Conservation (phyloP, 495 filamentous ascomycete genomes). For the Cladorrhinum samala region DNA sequence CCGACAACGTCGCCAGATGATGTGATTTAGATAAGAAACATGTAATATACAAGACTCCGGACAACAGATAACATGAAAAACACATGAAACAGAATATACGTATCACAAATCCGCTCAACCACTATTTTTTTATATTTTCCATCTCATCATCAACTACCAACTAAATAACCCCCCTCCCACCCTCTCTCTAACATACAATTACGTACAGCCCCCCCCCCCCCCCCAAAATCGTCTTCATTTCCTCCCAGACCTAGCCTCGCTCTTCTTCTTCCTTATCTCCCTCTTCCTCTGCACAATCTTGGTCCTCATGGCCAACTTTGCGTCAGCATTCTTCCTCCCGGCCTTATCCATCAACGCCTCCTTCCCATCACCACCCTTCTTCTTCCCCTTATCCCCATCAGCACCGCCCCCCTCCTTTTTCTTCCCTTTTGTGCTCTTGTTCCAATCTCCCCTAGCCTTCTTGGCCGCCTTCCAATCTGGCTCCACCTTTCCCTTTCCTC, state of each 20-base stretch:
- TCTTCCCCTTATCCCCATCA: conserved; percentile 11
- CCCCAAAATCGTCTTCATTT: no score
- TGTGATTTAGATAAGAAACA: no score
- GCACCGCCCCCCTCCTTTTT: conserved; percentile 12
- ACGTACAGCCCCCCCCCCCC: no score
- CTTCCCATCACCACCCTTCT: conserved; percentile 11
- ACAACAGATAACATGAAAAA: no score
- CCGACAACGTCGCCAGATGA: no score
- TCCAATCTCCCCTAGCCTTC: conserved; percentile 5
- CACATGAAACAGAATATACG: no score
- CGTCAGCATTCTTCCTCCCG: conserved; percentile 23
- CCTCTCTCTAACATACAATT: no score
- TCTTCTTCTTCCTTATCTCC: conserved; percentile 47
- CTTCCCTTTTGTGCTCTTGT: conserved; percentile 6
- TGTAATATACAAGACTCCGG: no score
- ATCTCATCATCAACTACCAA: no score
- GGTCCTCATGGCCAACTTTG: conserved; percentile 36
- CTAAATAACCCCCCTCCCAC: no score
- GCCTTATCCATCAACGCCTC: conserved; percentile 10
- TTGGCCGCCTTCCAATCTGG: conserved; percentile 1
- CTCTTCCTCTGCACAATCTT: conserved; percentile 45
- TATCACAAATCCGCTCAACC: no score
- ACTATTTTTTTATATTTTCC: no score
- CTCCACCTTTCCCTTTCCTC: conserved; percentile 1
- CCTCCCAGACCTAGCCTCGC: conserved; percentile 23